Percentiles rank a stretch among this genome's conserved stretches.
Evolutionary conservation across 2,329 filamentous ascomycete species (phyloP).

Genomic region (Ceratocystis eucalypticola): DNA sequence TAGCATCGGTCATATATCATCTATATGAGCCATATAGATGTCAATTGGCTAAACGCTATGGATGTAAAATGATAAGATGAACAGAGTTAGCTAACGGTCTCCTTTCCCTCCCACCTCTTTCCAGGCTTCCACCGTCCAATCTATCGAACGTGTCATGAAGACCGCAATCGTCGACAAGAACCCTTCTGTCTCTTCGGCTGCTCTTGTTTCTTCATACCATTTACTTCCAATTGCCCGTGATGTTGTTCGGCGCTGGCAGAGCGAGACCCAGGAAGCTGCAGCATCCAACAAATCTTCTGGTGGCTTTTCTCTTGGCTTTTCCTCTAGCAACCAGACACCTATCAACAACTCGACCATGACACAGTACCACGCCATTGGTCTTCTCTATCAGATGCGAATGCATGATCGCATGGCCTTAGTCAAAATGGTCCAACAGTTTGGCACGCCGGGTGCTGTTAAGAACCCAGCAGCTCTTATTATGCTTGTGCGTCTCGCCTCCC

Average conservation of each 20-base stretch:
- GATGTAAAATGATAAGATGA: too few relatives aligned
- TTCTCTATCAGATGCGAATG: constrained; percentile 93
- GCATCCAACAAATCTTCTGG: constrained; percentile 77
- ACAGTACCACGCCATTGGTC: constrained; percentile 94
- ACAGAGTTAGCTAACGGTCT: too few relatives aligned
- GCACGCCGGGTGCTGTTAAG: constrained; percentile 80
- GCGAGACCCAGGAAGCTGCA: constrained; percentile 93
- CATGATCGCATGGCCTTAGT: constrained; percentile 97
- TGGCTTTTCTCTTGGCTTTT: constrained; percentile 84
- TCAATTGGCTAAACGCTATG: too few relatives aligned
- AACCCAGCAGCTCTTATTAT: constrained; percentile 85
- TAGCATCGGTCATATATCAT: too few relatives aligned
- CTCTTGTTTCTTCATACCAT: constrained; percentile 92
- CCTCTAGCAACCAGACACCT: constrained; percentile 59
- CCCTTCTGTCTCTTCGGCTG: constrained; percentile 89
- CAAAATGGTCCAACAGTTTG: constrained; percentile 99
- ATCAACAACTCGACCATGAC: constrained; percentile 93
- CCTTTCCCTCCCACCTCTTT: constrained; percentile 5
- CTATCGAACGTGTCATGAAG: constrained; percentile 96
- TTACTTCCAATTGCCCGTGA: constrained; percentile 91
- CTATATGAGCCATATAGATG: too few relatives aligned
- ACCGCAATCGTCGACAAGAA: constrained; percentile 99
- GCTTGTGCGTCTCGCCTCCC: constrained; percentile 81
- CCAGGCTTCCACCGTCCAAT: constrained; percentile 86
- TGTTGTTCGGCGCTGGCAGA: constrained; percentile 94